A percentile compares a stretch with the other conserved stretches of the same genome.
phyloP scores from a whole-genome alignment of 2,329 filamentous ascomycete species.

The Trichophyton simii region DNA sequence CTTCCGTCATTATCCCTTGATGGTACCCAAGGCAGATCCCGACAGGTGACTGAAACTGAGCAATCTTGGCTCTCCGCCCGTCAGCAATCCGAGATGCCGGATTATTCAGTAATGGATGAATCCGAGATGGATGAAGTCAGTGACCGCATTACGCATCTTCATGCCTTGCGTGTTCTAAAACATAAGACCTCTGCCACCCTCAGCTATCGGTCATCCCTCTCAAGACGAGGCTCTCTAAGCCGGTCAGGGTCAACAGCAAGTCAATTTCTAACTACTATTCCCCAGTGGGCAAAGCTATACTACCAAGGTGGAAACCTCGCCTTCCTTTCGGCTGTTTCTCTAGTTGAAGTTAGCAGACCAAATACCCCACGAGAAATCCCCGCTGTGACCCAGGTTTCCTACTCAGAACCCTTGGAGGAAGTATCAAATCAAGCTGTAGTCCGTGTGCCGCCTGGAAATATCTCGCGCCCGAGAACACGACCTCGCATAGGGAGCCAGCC shows the following conservation, averaged over 20 bases:
- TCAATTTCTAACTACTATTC: slow-evolving; percentile 32
- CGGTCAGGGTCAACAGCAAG: slow-evolving; percentile 35
- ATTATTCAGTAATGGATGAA: slow-evolving; percentile 16
- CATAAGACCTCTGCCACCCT: slow-evolving; percentile 22
- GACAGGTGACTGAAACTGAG: not conserved
- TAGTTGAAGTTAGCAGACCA: slow-evolving; percentile 23
- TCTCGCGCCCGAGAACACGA: slow-evolving; percentile 21
- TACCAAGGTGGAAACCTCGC: slow-evolving; percentile 54
- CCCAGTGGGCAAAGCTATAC: slow-evolving; percentile 48
- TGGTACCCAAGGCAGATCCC: not conserved
- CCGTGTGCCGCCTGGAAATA: slow-evolving; percentile 18
- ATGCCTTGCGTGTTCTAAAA: slow-evolving; percentile 17
- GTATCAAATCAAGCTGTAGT: slow-evolving; percentile 19
- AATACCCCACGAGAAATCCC: slow-evolving; percentile 35
- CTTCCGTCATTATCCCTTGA: not conserved
- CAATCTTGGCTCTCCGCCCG: not conserved
- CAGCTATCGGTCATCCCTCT: slow-evolving; percentile 34
- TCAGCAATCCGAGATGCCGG: not conserved
- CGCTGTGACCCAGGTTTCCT: slow-evolving; percentile 19
- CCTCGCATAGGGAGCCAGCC: slow-evolving; percentile 14
- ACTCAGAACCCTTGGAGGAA: slow-evolving; percentile 20
- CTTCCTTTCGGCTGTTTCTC: slow-evolving; percentile 34
- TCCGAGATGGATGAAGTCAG: slow-evolving; percentile 23
- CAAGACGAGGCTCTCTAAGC: slow-evolving; percentile 24
- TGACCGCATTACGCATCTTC: slow-evolving; percentile 27